Evolutionary conservation across 257 asterid species (phyloP).

Genomic region (Ajuga chamaepitys): DNA sequence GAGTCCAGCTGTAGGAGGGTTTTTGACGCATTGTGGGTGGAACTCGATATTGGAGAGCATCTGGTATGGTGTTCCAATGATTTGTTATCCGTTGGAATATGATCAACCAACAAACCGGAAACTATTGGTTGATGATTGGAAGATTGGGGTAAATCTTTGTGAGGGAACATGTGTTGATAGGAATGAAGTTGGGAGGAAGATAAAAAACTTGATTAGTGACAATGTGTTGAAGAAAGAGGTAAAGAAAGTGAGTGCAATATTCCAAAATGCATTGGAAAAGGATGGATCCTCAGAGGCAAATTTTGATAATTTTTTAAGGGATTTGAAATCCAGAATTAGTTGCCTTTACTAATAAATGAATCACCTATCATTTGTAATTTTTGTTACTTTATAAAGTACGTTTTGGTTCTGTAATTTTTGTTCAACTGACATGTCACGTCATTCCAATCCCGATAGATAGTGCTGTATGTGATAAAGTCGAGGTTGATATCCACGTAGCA

Average conservation of each 20-base stretch:
- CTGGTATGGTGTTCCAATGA: conserved; percentile 49
- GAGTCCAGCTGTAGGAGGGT: conserved; percentile 32
- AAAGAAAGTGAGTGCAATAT: conserved; percentile 10
- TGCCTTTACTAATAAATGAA: neutral
- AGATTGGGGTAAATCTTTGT: conserved; percentile 37
- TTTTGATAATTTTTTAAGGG: conserved; percentile 30
- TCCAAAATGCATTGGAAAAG: conserved; percentile 22
- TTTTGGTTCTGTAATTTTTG: no score
- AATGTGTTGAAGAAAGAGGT: conserved; percentile 21
- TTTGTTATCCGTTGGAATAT: conserved; percentile 34
- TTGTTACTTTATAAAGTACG: no score
- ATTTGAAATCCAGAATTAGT: conserved; percentile 22
- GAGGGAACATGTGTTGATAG: conserved; percentile 25
- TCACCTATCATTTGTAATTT: no score
- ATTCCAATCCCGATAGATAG: no score
- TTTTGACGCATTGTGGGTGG: conserved; percentile 56
- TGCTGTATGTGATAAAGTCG: no score
- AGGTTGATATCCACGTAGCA: no score
- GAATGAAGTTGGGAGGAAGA: conserved; percentile 27
- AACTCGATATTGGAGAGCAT: conserved; percentile 45
- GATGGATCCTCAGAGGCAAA: conserved; percentile 34
- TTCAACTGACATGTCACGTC: no score
- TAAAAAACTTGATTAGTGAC: conserved; percentile 20
- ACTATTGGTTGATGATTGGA: conserved; percentile 46
- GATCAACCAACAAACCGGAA: conserved; percentile 47